phyloP scores from a whole-genome alignment of 1,139 yeast genomes.

The Yamadazyma atmosphaerica region DNA sequence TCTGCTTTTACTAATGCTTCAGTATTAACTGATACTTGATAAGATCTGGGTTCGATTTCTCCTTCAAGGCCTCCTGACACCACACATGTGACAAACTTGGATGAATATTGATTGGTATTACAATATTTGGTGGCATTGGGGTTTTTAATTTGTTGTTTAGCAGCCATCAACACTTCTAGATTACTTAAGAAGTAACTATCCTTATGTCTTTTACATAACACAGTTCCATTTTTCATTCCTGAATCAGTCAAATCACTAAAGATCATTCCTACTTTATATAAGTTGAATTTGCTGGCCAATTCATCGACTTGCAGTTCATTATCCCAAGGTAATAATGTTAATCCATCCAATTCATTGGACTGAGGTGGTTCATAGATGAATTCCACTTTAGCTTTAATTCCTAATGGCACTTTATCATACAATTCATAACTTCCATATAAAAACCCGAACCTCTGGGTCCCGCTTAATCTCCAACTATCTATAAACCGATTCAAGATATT shows the following conservation, averaged over 20 bases:
- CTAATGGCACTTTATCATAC: conserved; percentile 85
- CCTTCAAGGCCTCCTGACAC: conserved; percentile 83
- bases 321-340: conserved; percentile 65
- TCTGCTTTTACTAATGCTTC: conserved; percentile 89
- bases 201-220: conserved; percentile 88
- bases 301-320: conserved; percentile 51
- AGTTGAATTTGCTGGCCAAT: conserved; percentile 62
- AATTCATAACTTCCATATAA: conserved; percentile 79
- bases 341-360: conserved; percentile 80
- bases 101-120: conserved; percentile 68
- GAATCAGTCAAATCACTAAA: conserved; percentile 91
- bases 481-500: conserved; percentile 76
- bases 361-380: conserved; percentile 95
- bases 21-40: conserved; percentile 85
- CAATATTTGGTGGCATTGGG: conserved; percentile 72
- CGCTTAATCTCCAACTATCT: conserved; percentile 88
- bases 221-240: conserved; percentile 85
- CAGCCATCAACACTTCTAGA: conserved; percentile 83
- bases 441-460: conserved; percentile 83
- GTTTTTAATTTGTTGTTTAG: conserved; percentile 65
- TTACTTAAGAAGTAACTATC: conserved; percentile 88
- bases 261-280: conserved; percentile 75
- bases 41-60: conserved; percentile 87
- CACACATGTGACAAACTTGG: conserved; percentile 92
- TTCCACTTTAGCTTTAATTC: conserved; percentile 91